Percentiles rank a stretch among this genome's conserved stretches.
phyloP scores from a whole-genome alignment of 345 rosid species.

The Gossypium anomalum region DNA sequence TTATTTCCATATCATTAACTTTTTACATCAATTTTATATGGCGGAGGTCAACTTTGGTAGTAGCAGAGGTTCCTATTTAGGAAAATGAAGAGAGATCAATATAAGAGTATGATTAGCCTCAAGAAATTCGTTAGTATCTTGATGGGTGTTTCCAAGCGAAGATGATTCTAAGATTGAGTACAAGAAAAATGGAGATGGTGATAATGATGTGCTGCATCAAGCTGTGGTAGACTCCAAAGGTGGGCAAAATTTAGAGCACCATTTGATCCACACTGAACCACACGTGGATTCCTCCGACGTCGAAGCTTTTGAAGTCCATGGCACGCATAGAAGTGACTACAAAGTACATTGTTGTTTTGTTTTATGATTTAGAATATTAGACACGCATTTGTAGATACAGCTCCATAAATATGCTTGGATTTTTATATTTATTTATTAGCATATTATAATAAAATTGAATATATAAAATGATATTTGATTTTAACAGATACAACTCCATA shows the following conservation, averaged over 20 bases:
- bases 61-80: constrained; percentile 16
- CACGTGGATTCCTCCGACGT: constrained; percentile 88
- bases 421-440: too few relatives aligned
- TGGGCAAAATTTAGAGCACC: constrained; percentile 64
- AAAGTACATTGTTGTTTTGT: constrained; percentile 42
- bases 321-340: constrained; percentile 63
- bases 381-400: too few relatives aligned
- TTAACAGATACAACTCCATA: too few relatives aligned
- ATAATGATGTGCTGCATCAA: constrained; percentile 20
- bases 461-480: too few relatives aligned
- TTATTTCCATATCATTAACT: too few relatives aligned
- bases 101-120: constrained; percentile 50
- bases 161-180: constrained; percentile 58
- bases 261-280: constrained; percentile 83
- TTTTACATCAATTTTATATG: constrained; percentile 22
- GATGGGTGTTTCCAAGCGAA: constrained; percentile 91
- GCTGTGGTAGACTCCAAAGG: constrained; percentile 71
- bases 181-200: constrained; percentile 28
- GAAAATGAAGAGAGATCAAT: constrained; percentile 45
- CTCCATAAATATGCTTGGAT: too few relatives aligned
- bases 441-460: too few relatives aligned
- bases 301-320: constrained; percentile 92
- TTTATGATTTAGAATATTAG: too few relatives aligned
- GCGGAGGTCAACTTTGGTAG: constrained; percentile 45
- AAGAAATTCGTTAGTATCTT: constrained; percentile 79